Evolutionary conservation across 192 early-diverging fungal species (phyloP).

Genomic region (Phycomyces nitens): DNA sequence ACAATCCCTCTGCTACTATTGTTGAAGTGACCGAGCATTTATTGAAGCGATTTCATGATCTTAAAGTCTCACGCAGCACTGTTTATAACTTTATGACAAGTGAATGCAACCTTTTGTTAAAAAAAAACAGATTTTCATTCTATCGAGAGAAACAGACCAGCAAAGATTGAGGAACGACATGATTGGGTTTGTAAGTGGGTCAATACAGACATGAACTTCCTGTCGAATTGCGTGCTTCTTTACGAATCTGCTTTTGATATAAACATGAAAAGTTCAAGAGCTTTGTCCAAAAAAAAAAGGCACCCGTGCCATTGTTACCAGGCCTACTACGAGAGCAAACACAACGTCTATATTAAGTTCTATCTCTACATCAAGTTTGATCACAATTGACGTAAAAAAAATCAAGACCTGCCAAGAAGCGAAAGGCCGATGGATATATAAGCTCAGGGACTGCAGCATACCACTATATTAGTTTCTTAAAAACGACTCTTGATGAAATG

Average conservation of each 20-base stretch:
- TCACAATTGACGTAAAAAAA: slow-evolving; percentile 5
- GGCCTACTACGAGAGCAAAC: slow-evolving; percentile 15
- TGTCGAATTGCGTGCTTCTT: background rate
- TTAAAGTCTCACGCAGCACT: slow-evolving; percentile 4
- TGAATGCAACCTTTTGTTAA: background rate
- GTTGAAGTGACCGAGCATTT: slow-evolving; percentile 7
- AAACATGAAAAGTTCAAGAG: slow-evolving; percentile 9
- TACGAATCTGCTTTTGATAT: slow-evolving; percentile 7
- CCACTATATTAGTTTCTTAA: slow-evolving; percentile 20
- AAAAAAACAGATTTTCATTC: slow-evolving; percentile 7
- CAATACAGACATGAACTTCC: slow-evolving; percentile 8
- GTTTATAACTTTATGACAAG: slow-evolving; percentile 9
- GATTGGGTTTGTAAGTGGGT: slow-evolving; percentile 1
- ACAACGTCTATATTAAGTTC: slow-evolving; percentile 14
- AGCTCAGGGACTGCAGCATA: slow-evolving; percentile 3
- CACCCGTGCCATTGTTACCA: slow-evolving; percentile 8
- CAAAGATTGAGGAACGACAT: slow-evolving; percentile 1
- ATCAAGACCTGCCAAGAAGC: slow-evolving; percentile 7
- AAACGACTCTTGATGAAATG: slow-evolving; percentile 19
- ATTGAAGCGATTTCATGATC: background rate
- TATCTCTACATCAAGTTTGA: slow-evolving; percentile 10
- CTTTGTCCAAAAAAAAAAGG: slow-evolving; percentile 16
- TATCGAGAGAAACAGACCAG: slow-evolving; percentile 7
- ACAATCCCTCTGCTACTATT: background rate
- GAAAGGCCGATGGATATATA: slow-evolving; percentile 9